Evolutionary conservation across 306 rosid species (phyloP), one percentile per base, ranked within the genome.

Genomic region (Lotus japonicus): DNA sequence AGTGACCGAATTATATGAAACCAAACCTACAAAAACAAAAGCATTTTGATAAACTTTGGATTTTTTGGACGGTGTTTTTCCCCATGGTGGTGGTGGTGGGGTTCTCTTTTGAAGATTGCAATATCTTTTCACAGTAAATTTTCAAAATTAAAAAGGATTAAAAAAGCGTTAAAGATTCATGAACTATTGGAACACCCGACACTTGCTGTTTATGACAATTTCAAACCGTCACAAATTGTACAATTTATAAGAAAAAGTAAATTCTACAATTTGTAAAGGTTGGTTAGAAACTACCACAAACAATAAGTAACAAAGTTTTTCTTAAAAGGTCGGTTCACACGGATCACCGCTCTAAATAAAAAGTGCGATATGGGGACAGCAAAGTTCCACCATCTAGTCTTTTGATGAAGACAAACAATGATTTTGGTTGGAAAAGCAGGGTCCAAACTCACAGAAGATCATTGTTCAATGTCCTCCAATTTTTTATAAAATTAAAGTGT

Each of bases 331-430:
- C n/a, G n/a, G n/a, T n/a, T n/a, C n/a, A n/a, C n/a, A n/a, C n/a
- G n/a, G n/a, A n/a, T n/a, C n/a, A n/a, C n/a, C n/a, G n/a, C n/a
- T n/a, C n/a, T n/a, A n/a, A n/a, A n/a, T n/a, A n/a, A n/a, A 59
- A 58, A 62, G 64, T 51, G 33, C 13, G 42, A 56, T 11, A 39
- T 49, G 15, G 21, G 77, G 77, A 64, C 81, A 64, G 62, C 79
- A 59, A 84, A 5, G 77, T 87, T 71, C 67, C 58, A 61, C 51
- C 68, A 83, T 89, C 80, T 78, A 38, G 78, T 79, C 81, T 87
- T 84, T 73, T 73, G 13, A 84, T 75, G 92, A 79, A 48, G 75
- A 69, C 80, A 80, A 69, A 55, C 31, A 18, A 78, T 75, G 45
- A 78, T 77, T 64, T 80, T 77, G 83, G 80, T 65, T 71, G 77